Evolutionary conservation across 1,139 yeast species (phyloP), one percentile per base, ranked within the genome.

Genomic region (Blastobotrys malaysiensis): DNA sequence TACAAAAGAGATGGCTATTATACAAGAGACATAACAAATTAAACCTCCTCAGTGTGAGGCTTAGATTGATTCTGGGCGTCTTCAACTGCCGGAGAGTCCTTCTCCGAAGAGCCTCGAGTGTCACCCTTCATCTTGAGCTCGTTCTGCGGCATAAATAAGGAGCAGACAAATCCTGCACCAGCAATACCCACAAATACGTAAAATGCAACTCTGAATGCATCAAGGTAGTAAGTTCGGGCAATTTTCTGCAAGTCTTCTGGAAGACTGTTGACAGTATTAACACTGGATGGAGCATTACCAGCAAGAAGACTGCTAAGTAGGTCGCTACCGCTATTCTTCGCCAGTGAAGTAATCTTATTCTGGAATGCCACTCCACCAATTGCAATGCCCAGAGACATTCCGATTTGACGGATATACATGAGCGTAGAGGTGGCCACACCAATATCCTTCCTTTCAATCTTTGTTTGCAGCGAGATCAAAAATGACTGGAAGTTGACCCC

Each of bases 401-500:
- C 67, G 13, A 64, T 52, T 53, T 61, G 65, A 13, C 66, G 52
- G 9, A 63, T 51, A 49, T 61, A 64, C 14, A 61, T 49, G 50
- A 61, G 57, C 22, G 62, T 57, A 1, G 67, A 54, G 9, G 65
- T 62, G 19, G 64, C 65, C 6, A 61, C 58, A 11, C 63, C 66
- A 36, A 62, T 61, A 45, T 63, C 65, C 39, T 53, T 48, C 14
- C 58, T 51, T 19, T 59, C 57, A 13, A 64, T 57, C 24, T 55
- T 55, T 11, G 66, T 63, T 52, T 63, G 66, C 39, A 64, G 47
- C 4, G 65, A 59, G 13, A 64, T 58, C 49, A 63, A 48, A 43
- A 60, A 61, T 5, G 67, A 60, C 52, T 64, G 66, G 53, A 63
- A 64, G 36, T 64, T 63, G 56, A 63, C 58, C 1, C 67, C 67